Conservation (phyloP, 176 grass and related monocot species). For the Neostapfia colusana region DNA sequence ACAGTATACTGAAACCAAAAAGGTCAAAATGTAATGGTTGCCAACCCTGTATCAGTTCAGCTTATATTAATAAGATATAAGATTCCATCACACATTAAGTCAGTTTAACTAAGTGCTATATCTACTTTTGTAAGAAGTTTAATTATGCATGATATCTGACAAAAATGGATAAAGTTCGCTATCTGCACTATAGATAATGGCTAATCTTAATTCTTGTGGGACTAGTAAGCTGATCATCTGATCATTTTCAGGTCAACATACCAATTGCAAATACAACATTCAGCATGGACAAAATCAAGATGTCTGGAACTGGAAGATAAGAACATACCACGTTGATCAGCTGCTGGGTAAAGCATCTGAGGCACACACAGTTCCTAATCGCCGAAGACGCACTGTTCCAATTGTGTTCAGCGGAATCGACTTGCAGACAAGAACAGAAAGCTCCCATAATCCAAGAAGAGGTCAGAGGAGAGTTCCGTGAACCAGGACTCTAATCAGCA, state of each 20-base stretch:
- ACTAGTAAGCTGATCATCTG: not conserved
- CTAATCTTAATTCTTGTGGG: not conserved
- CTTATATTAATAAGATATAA: not conserved
- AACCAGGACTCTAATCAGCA: not conserved
- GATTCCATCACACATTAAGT: not conserved
- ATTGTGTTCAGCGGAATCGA: slow-evolving; percentile 57
- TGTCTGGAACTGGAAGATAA: not conserved
- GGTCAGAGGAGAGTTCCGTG: slow-evolving; percentile 23
- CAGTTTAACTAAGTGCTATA: not conserved
- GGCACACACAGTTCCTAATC: slow-evolving; percentile 65
- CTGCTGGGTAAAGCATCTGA: slow-evolving; percentile 81
- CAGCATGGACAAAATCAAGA: not conserved
- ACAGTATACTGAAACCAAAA: too few species aligned
- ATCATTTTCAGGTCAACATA: slow-evolving; percentile 4
- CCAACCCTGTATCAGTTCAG: too few species aligned
- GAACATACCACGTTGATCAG: slow-evolving; percentile 63
- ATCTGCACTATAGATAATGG: not conserved
- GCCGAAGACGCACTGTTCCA: slow-evolving; percentile 37
- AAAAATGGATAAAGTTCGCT: not conserved
- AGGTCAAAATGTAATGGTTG: too few species aligned
- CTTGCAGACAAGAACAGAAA: slow-evolving; percentile 75
- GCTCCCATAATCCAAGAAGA: slow-evolving; percentile 64
- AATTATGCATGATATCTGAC: not conserved
- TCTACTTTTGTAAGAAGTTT: not conserved
- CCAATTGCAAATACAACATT: not conserved